phyloP scores from a whole-genome alignment of 1,284 basidiomycete species.

The Fistulina hepatica region DNA sequence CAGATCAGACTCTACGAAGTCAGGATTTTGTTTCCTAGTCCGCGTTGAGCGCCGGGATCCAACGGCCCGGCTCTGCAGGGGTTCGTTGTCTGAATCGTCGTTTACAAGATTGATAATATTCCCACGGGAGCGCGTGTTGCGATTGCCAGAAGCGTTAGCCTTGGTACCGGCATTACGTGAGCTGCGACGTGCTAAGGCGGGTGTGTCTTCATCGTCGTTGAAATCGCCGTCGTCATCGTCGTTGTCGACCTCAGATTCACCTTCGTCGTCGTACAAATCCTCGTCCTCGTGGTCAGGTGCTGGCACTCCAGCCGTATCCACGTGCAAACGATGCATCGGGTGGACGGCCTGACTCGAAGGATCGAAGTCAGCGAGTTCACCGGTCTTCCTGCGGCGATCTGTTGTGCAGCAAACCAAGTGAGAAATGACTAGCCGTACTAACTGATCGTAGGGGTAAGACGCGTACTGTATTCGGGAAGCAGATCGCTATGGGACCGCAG shows the following conservation, averaged over 20 bases:
- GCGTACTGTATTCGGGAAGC: conserved; percentile 48
- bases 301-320: conserved; percentile 19
- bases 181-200: conserved; percentile 18
- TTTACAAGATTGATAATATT: conserved; percentile 30
- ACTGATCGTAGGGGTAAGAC: too few species aligned
- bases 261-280: conserved; percentile 20
- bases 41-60: conserved; percentile 30
- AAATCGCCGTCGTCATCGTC: conserved; percentile 22
- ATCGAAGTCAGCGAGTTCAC: conserved; percentile 41
- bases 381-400: conserved; percentile 27
- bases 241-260: conserved; percentile 20
- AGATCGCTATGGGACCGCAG: conserved; percentile 30
- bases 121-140: conserved; percentile 38
- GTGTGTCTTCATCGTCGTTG: conserved; percentile 18
- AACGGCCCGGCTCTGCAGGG: conserved; percentile 22
- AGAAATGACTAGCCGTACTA: too few species aligned
- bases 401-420: conserved; percentile 3
- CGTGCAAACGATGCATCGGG: conserved; percentile 43
- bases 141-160: conserved; percentile 43
- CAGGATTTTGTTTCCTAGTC: conserved; percentile 25
- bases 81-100: conserved; percentile 26
- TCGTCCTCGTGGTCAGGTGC: conserved; percentile 26
- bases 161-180: conserved; percentile 17
- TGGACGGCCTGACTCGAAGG: conserved; percentile 51
- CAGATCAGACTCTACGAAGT: conserved; percentile 22